Conservation (phyloP, 345 rosid genomes). For the Garcia nutans region DNA sequence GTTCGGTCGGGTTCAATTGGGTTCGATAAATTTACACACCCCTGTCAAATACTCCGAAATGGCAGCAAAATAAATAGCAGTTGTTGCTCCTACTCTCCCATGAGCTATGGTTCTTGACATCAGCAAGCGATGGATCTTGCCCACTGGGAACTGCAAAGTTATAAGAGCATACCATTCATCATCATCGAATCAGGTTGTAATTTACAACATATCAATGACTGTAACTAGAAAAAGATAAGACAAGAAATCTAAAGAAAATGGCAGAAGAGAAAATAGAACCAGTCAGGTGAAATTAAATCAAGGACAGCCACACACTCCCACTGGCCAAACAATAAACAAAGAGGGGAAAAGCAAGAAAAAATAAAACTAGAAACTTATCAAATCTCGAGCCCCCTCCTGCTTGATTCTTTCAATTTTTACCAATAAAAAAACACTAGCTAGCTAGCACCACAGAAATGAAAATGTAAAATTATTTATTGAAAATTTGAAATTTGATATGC, state of each 20-base stretch:
- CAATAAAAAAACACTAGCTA: too few relatives aligned
- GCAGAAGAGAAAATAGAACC: not conserved
- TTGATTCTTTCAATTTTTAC: not conserved
- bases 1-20: too few relatives aligned
- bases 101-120: constrained; percentile 12
- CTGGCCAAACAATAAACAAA: too few relatives aligned
- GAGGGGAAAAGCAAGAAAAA: not conserved
- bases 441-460: not conserved
- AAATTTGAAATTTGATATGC: not conserved
- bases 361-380: too few relatives aligned
- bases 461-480: not conserved
- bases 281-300: not conserved
- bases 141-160: constrained; percentile 20
- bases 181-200: not conserved
- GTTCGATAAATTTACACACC: too few relatives aligned
- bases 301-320: not conserved
- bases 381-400: not conserved
- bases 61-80: constrained; percentile 16
- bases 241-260: not conserved
- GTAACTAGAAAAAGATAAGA: not conserved
- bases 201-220: not conserved
- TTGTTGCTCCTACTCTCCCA: constrained; percentile 19
- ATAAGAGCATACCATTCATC: too few relatives aligned
- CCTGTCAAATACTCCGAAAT: constrained; percentile 19
- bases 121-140: constrained; percentile 14